A percentile compares a stretch with the other conserved stretches of the same genome.
Evolutionary conservation across 768 basidiomycete genomes (phyloP).

Genomic region (Suillus lakei): DNA sequence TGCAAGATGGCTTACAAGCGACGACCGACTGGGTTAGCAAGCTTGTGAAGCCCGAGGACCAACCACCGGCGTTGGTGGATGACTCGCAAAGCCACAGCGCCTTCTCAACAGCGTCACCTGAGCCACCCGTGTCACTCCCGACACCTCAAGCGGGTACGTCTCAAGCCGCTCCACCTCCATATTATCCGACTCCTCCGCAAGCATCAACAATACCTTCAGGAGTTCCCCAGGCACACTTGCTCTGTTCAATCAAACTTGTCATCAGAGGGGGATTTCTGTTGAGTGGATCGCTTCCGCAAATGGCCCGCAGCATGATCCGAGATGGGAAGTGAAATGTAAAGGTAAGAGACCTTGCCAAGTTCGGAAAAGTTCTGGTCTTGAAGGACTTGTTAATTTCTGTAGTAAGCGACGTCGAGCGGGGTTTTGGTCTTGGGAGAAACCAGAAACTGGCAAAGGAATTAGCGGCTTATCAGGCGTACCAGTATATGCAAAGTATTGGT

Average conservation of each 20-base stretch:
- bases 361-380: neutral
- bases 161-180: conserved; percentile 22
- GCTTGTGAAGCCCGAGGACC: conserved; percentile 53
- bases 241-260: conserved; percentile 56
- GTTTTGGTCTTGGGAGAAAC: conserved; percentile 56
- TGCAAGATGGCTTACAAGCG: conserved; percentile 52
- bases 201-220: conserved; percentile 23
- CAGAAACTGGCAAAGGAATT: conserved; percentile 71
- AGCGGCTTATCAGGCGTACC: conserved; percentile 61
- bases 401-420: conserved; percentile 58
- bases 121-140: conserved; percentile 24
- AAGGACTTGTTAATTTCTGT: neutral
- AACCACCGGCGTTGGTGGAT: conserved; percentile 22
- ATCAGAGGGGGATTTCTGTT: conserved; percentile 46
- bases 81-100: conserved; percentile 8
- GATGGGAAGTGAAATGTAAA: conserved; percentile 58
- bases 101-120: conserved; percentile 3
- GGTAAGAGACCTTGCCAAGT: conserved; percentile 48
- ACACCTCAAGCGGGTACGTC: conserved; percentile 13
- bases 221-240: conserved; percentile 42
- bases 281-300: conserved; percentile 50
- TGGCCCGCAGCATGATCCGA: conserved; percentile 59
- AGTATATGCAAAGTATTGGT: conserved; percentile 40
- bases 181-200: conserved; percentile 22
- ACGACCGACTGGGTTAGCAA: conserved; percentile 64